phyloP scores from a whole-genome alignment of 1,284 basidiomycete species.

The Stygiomarasmius scandens region DNA sequence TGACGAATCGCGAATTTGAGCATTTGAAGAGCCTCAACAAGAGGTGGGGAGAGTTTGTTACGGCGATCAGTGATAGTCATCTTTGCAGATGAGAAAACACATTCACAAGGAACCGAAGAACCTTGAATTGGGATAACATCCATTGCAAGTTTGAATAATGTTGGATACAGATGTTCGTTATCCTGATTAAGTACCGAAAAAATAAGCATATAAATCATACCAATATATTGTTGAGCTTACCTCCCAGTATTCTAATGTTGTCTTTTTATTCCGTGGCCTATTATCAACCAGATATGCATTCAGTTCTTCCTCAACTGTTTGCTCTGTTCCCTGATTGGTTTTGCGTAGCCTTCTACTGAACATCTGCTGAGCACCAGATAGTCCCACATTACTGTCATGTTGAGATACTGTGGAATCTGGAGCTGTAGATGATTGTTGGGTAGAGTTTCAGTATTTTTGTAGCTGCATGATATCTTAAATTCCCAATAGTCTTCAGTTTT shows the following conservation, averaged over 20 bases:
- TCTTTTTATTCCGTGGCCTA: background rate
- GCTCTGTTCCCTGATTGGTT: too few relatives aligned
- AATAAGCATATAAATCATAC: background rate
- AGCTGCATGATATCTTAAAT: background rate
- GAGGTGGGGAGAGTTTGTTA: background rate
- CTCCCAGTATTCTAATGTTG: constrained; percentile 1
- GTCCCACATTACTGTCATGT: background rate
- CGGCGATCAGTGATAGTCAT: constrained; percentile 1
- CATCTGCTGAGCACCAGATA: background rate
- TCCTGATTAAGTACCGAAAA: background rate
- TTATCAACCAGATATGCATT: background rate
- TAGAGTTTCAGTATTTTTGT: background rate
- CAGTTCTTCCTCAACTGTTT: background rate
- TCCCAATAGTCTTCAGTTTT: background rate
- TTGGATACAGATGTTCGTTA: background rate
- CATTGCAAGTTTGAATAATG: constrained; percentile 3
- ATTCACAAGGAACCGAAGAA: constrained; percentile 8
- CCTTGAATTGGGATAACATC: constrained; percentile 5
- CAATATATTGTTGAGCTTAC: background rate
- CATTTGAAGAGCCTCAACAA: constrained; percentile 8
- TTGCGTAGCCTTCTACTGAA: background rate
- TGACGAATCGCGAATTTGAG: background rate
- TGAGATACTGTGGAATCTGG: background rate
- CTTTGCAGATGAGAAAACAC: constrained; percentile 9
- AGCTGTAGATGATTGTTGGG: background rate